These are phyloP conservation scores for Macrolepiota fuliginosa DNA, from an alignment of 768 basidiomycete species.

Conservation along the genomic window DNA sequence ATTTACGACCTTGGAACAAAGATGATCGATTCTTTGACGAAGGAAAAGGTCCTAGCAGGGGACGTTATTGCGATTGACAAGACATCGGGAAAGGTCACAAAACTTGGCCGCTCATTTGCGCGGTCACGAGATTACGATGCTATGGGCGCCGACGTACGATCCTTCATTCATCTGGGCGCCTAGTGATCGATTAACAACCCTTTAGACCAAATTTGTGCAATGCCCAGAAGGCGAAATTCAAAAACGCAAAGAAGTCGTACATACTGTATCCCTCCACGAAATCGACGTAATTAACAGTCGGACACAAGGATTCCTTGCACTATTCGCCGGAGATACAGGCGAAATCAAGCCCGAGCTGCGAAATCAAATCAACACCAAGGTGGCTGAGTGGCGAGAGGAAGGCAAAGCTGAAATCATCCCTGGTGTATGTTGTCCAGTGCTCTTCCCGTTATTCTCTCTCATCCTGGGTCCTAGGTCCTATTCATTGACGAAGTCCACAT, in stretches of 20 bases:
- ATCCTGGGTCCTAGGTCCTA: constrained; percentile 58
- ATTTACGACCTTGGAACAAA: constrained; percentile 98
- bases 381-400: constrained; percentile 97
- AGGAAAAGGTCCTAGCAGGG: constrained; percentile 94
- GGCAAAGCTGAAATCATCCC: constrained; percentile 98
- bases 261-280: constrained; percentile 96
- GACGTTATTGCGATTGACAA: constrained; percentile 98
- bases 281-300: constrained; percentile 99
- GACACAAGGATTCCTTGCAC: constrained; percentile 96
- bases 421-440: constrained; percentile 56
- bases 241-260: constrained; percentile 95
- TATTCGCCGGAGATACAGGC: constrained; percentile 94
- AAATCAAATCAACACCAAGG: constrained; percentile 95
- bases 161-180: constrained; percentile 6
- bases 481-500: constrained; percentile 99
- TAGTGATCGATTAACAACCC: constrained; percentile 11
- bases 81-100: constrained; percentile 93
- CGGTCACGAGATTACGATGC: constrained; percentile 97
- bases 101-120: constrained; percentile 96
- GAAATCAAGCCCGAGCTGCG: constrained; percentile 98
- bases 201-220: constrained; percentile 95
- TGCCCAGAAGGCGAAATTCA: constrained; percentile 98
- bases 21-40: constrained; percentile 97
- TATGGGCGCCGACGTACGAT: constrained; percentile 94
- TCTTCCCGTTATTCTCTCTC: background rate